Evolutionary conservation across 495 filamentous ascomycete species (phyloP).

Genomic region (Glutinoglossum americanum): DNA sequence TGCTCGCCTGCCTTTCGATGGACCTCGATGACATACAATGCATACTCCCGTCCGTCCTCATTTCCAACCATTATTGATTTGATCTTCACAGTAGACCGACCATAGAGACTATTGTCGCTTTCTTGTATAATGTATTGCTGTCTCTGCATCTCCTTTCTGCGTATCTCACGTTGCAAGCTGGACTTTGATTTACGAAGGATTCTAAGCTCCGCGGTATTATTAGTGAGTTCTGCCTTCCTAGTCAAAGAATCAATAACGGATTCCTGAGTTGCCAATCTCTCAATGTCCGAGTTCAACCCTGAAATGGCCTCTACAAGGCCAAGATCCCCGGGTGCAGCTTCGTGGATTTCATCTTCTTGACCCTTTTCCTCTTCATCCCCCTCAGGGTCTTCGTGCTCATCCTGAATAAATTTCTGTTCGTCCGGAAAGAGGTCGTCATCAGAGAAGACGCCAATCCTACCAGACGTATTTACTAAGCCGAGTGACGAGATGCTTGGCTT

Average conservation of each 20-base stretch:
- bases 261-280: constrained; percentile 71
- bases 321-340: constrained; percentile 88
- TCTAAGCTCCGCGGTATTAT: constrained; percentile 79
- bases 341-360: constrained; percentile 53
- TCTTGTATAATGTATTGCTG: constrained; percentile 97
- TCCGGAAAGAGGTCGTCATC: constrained; percentile 88
- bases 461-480: constrained; percentile 63
- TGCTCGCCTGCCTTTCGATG: constrained; percentile 58
- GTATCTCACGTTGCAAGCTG: constrained; percentile 77
- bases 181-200: constrained; percentile 88
- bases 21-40: constrained; percentile 77
- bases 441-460: constrained; percentile 68
- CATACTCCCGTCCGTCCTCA: constrained; percentile 85
- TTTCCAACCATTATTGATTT: constrained; percentile 78
- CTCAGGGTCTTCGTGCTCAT: constrained; percentile 60
- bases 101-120: constrained; percentile 92
- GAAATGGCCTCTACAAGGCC: constrained; percentile 85
- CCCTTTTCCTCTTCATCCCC: constrained; percentile 34
- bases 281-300: constrained; percentile 65
- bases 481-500: constrained; percentile 79
- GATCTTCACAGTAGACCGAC: constrained; percentile 71
- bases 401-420: constrained; percentile 66
- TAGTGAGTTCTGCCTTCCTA: constrained; percentile 87
- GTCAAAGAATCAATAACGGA: constrained; percentile 79
- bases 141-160: constrained; percentile 83